These are phyloP conservation scores for Aeschynomene evenia DNA, from an alignment of 306 rosid genomes.

Conservation along the genomic window DNA sequence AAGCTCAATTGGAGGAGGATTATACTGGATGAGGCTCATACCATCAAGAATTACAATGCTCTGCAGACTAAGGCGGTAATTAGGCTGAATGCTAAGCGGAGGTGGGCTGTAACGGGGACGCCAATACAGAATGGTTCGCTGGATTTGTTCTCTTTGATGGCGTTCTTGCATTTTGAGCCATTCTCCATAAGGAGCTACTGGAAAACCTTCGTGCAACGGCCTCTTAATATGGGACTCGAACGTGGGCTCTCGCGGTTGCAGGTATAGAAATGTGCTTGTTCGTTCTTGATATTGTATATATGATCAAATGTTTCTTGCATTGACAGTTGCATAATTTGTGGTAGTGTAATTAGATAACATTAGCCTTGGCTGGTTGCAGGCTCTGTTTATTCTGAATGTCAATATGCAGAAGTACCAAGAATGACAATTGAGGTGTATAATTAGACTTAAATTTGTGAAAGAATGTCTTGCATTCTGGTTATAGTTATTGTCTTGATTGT, in stretches of 20 bases:
- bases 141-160: conserved; percentile 80
- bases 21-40: conserved; percentile 80
- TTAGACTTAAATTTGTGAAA: not conserved
- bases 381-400: not conserved
- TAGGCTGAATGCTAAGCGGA: conserved; percentile 49
- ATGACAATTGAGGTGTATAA: not conserved
- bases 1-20: conserved; percentile 69
- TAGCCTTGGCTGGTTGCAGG: not conserved
- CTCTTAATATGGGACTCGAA: conserved; percentile 47
- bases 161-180: conserved; percentile 70
- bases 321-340: not conserved
- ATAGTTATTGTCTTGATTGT: not conserved
- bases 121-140: conserved; percentile 71
- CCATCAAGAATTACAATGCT: conserved; percentile 61
- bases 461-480: not conserved
- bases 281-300: not conserved
- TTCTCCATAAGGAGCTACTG: conserved; percentile 66
- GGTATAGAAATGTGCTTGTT: conserved; percentile 44
- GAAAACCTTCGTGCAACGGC: conserved; percentile 72
- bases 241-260: conserved; percentile 64
- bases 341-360: not conserved
- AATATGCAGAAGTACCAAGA: not conserved
- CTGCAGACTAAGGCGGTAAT: conserved; percentile 51
- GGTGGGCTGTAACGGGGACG: conserved; percentile 89
- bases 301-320: not conserved